Conservation (phyloP, 257 asterid species). For the Plantago major region DNA sequence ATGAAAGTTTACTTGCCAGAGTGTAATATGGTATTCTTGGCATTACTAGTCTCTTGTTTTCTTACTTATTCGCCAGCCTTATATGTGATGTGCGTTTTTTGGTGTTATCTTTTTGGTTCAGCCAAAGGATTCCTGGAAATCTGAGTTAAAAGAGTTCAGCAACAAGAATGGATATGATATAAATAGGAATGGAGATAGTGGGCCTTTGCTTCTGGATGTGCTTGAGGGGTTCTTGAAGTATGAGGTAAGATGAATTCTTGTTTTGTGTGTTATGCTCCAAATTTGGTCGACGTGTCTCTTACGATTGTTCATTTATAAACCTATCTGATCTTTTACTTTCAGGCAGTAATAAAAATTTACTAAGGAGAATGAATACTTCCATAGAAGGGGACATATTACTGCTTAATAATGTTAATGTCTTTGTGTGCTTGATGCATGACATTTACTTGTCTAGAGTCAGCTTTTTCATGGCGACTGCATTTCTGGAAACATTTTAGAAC, state of each 20-base stretch:
- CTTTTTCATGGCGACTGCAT: too few relatives aligned
- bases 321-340: slow-evolving; percentile 1
- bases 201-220: slow-evolving; percentile 95
- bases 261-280: slow-evolving; percentile 1
- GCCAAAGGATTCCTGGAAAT: slow-evolving; percentile 90
- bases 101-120: slow-evolving; percentile 29
- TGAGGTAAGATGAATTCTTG: slow-evolving; percentile 55
- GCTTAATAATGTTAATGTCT: background rate
- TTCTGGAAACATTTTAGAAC: too few relatives aligned
- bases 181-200: slow-evolving; percentile 85
- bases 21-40: slow-evolving; percentile 62
- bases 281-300: background rate
- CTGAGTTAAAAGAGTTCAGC: slow-evolving; percentile 91
- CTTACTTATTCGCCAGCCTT: slow-evolving; percentile 2
- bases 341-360: slow-evolving; percentile 5
- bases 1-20: slow-evolving; percentile 85
- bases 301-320: too few relatives aligned
- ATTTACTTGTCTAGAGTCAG: background rate
- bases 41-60: slow-evolving; percentile 8
- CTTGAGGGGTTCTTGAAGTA: slow-evolving; percentile 98
- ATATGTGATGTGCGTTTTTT: slow-evolving; percentile 9
- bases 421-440: background rate
- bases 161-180: slow-evolving; percentile 88
- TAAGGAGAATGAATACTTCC: background rate
- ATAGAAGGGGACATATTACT: background rate